Base-by-base conservation (phyloP, 192 early-diverging fungal species). In the Chytriomyces hyalinus region DNA sequence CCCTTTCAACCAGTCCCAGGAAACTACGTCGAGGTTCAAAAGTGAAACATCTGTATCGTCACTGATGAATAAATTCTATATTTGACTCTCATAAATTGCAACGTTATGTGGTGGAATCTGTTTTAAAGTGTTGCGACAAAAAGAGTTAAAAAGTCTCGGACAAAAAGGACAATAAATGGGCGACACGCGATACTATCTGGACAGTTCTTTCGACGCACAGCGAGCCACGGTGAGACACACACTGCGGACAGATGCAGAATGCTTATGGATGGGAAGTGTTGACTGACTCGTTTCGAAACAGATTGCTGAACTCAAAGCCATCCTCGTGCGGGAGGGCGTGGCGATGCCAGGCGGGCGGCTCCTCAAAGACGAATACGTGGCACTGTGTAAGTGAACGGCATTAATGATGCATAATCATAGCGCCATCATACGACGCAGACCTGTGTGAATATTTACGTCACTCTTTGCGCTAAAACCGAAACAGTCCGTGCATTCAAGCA, bases 231-330 rank as follows among this genome's bases (percentile, higher is more conserved):
- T 73, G 36, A 15, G 69, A 22, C 26, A n/a, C 22, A 17, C 22
- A 17, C 22, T 50, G 15, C 36, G 36, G 36, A 36, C 36, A 36
- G 36, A 36, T 36, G 36, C 36, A 36, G 36, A 36, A 17, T 8
- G 4, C 48, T 6, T 45, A 3, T 49, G 13, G 47, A 53, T 15
- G 43, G 57, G 57, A 53, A 7, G 8, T 9, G 36, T 15, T 28
- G 43, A 57, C 49, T 57, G 49, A 28, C 49, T 15, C n/a, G 7
- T 43, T 17, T 15, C 28, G 24, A 15, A 13, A 10, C 48, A 75
- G 73, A 53, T 75, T 64, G 73, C 73, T n/a, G 73, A 75, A 50
- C 47, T 75, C 63, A 75, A 75, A 47, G 66, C 73, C 4, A 75
- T 75, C 24, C 73, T 75, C 62, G 48, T 11, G 44, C n/a, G 46